These are phyloP conservation scores for Musa acuminata DNA, from an alignment of 176 grass and related monocot species.

Conservation along the genomic window DNA sequence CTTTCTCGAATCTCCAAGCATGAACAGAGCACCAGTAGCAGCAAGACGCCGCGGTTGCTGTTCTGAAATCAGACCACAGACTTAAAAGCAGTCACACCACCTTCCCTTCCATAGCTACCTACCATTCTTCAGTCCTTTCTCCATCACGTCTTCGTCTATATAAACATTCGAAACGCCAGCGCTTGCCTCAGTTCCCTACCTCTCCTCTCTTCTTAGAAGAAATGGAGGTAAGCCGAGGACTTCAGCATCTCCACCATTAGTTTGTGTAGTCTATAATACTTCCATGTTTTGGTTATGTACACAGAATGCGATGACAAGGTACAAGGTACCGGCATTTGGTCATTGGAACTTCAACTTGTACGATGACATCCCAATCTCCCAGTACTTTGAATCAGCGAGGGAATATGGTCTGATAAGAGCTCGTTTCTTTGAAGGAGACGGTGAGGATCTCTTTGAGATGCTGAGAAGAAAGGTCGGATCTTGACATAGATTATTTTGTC, in stretches of 20 bases:
- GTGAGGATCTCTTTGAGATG: not conserved
- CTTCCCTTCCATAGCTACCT: too few relatives aligned
- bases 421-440: not conserved
- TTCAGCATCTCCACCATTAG: too few relatives aligned
- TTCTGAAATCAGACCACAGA: too few relatives aligned
- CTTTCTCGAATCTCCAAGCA: conserved; percentile 2
- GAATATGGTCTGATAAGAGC: too few relatives aligned
- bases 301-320: not conserved
- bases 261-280: not conserved
- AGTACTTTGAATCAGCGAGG: not conserved
- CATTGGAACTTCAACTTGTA: conserved; percentile 1
- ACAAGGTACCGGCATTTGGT: conserved; percentile 6
- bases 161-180: too few relatives aligned
- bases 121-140: too few relatives aligned
- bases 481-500: not conserved
- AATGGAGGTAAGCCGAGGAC: not conserved
- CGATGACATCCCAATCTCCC: not conserved
- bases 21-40: too few relatives aligned
- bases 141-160: too few relatives aligned
- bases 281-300: not conserved
- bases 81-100: too few relatives aligned
- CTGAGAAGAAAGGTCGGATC: not conserved
- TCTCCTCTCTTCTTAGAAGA: not conserved
- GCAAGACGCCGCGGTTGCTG: not conserved
- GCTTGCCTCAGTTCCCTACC: not conserved